Percentiles rank a stretch among this genome's conserved stretches.
Evolutionary conservation across 2,329 filamentous ascomycete species (phyloP).

Genomic region (Xylaria hypoxylon): DNA sequence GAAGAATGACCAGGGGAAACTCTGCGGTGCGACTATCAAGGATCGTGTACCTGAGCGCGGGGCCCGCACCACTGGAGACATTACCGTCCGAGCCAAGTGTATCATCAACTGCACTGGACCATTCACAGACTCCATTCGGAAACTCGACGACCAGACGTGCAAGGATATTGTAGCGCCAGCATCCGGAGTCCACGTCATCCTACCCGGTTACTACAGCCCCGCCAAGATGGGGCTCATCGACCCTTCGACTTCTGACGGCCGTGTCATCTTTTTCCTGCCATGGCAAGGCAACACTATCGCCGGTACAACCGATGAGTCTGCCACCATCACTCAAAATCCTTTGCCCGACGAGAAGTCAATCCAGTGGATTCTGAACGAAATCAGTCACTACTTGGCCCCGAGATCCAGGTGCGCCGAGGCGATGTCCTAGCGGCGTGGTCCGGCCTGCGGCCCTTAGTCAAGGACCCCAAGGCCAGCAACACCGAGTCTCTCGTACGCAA

Average conservation of each 20-base stretch:
- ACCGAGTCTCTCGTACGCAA: conserved; percentile 90
- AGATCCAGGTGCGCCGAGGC: conserved; percentile 84
- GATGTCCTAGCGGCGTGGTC: conserved; percentile 94
- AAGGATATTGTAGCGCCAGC: conserved; percentile 86
- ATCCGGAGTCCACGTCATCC: conserved; percentile 86
- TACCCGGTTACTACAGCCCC: conserved; percentile 88
- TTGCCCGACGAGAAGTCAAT: conserved; percentile 86
- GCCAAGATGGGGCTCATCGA: conserved; percentile 90
- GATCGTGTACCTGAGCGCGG: conserved; percentile 76
- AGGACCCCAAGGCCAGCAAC: conserved; percentile 85
- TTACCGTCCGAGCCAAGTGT: conserved; percentile 80
- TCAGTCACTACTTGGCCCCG: conserved; percentile 82
- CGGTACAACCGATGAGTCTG: conserved; percentile 85
- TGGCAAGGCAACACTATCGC: conserved; percentile 95
- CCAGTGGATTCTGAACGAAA: conserved; percentile 87
- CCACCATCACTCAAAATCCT: conserved; percentile 77
- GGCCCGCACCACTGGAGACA: conserved; percentile 70
- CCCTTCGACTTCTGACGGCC: conserved; percentile 85
- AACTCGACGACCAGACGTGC: conserved; percentile 79
- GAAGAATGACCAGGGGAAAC: conserved; percentile 77
- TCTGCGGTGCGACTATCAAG: conserved; percentile 79
- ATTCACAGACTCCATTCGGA: conserved; percentile 86
- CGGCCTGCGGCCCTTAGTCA: conserved; percentile 86
- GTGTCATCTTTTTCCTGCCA: conserved; percentile 92
- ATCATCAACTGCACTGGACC: conserved; percentile 91